Conservation (phyloP, 345 rosid genomes). For the Salix arbutifolia region DNA sequence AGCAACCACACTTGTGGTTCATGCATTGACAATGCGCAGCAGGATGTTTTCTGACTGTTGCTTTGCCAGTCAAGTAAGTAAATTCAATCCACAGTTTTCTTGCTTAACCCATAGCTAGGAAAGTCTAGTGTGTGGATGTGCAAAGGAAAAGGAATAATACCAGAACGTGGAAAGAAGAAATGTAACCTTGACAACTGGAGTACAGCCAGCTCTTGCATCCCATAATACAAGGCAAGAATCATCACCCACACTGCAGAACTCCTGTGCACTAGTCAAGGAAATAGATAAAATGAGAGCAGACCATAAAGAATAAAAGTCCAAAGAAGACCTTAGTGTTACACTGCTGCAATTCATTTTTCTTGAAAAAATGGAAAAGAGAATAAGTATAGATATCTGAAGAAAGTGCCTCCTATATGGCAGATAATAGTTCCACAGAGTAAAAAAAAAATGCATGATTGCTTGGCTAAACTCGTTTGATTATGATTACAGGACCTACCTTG, state of each 20-base stretch:
- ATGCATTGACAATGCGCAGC: no score
- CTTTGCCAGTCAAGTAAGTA: no score
- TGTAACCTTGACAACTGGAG: constrained; percentile 54
- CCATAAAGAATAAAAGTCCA: neutral
- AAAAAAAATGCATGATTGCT: constrained; percentile 1
- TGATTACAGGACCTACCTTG: constrained; percentile 38
- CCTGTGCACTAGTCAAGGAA: constrained; percentile 35
- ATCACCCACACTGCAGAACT: constrained; percentile 73
- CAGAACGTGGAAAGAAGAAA: constrained; percentile 1
- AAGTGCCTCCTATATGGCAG: neutral
- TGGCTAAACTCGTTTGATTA: neutral
- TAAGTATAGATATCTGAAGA: neutral
- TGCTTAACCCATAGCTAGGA: neutral
- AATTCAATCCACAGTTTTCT: no score
- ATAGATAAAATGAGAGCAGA: neutral
- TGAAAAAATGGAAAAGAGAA: neutral
- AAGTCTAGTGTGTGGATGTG: neutral
- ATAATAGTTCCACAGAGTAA: neutral
- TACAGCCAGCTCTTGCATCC: constrained; percentile 57
- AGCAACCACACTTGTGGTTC: no score
- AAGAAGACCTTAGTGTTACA: neutral
- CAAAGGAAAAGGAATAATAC: neutral
- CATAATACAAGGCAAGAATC: constrained; percentile 68
- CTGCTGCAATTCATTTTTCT: neutral
- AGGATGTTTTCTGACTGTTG: no score